A percentile compares a stretch with the other conserved stretches of the same genome.
These are phyloP conservation scores for Ligustrum vulgare DNA, from an alignment of 257 asterid species.

Conservation along the genomic window DNA sequence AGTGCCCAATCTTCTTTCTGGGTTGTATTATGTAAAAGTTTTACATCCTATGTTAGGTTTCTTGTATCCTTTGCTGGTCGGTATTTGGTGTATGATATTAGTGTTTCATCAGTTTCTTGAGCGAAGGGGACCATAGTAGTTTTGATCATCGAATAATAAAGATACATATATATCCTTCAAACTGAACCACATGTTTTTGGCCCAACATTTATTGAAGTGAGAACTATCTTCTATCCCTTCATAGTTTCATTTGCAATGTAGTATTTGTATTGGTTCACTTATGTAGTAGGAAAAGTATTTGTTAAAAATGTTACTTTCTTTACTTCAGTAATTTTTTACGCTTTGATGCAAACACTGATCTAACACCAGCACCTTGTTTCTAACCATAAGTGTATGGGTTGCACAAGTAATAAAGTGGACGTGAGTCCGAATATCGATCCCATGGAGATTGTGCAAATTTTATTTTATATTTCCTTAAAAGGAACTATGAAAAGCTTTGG, in stretches of 20 bases:
- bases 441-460: too few species aligned
- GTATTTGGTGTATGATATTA: slow-evolving; percentile 55
- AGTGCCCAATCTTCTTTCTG: not conserved
- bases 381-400: too few species aligned
- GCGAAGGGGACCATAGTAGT: slow-evolving; percentile 36
- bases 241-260: not conserved
- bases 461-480: too few species aligned
- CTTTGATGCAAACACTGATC: not conserved
- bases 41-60: slow-evolving; percentile 50
- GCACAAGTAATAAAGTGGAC: too few species aligned
- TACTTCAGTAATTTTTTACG: not conserved
- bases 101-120: slow-evolving; percentile 44
- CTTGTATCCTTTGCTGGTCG: slow-evolving; percentile 80
- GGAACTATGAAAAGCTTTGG: too few species aligned
- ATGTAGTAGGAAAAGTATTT: not conserved
- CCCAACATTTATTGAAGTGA: slow-evolving; percentile 90
- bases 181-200: slow-evolving; percentile 58
- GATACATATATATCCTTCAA: slow-evolving; percentile 60
- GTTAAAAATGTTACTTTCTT: not conserved
- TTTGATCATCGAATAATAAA: slow-evolving; percentile 66
- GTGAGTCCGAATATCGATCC: too few species aligned
- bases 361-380: not conserved
- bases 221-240: slow-evolving; percentile 6
- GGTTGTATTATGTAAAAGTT: not conserved
- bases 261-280: not conserved